These are phyloP conservation scores for Trichosporon sp. DNA, from an alignment of 1,284 basidiomycete species.

Conservation along the genomic window DNA sequence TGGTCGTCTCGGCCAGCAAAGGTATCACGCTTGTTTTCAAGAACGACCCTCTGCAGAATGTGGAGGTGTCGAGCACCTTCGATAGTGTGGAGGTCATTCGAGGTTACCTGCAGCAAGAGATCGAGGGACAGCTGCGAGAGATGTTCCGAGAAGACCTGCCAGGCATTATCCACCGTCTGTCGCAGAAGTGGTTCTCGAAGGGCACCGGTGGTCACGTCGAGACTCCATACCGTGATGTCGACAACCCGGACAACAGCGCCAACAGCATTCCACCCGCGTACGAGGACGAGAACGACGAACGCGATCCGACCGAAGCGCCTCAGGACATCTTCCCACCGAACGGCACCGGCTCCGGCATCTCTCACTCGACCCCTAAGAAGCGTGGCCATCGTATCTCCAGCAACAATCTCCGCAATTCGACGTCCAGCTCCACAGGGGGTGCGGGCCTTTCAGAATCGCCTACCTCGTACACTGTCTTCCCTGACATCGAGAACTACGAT, in stretches of 20 bases:
- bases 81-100: conserved; percentile 97
- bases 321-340: conserved; percentile 11
- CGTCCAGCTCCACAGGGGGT: conserved; percentile 15
- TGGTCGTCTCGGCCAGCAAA: conserved; percentile 93
- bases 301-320: conserved; percentile 23
- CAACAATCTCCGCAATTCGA: background rate
- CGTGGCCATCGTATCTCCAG: background rate
- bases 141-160: conserved; percentile 98
- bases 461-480: conserved; percentile 56
- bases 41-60: conserved; percentile 96
- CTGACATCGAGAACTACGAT: conserved; percentile 86
- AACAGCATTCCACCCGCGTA: conserved; percentile 51
- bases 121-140: conserved; percentile 92
- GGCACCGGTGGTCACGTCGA: conserved; percentile 46
- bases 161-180: conserved; percentile 91
- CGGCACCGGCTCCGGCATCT: background rate
- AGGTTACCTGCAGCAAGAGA: conserved; percentile 92
- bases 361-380: conserved; percentile 1
- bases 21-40: conserved; percentile 99
- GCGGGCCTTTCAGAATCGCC: conserved; percentile 42
- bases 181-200: conserved; percentile 73
- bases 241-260: conserved; percentile 14
- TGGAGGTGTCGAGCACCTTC: conserved; percentile 95
- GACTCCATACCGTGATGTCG: conserved; percentile 41
- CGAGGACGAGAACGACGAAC: conserved; percentile 53